Base-by-base conservation (phyloP, 495 filamentous ascomycete species). In the Thermochaetoides thermophila region DNA sequence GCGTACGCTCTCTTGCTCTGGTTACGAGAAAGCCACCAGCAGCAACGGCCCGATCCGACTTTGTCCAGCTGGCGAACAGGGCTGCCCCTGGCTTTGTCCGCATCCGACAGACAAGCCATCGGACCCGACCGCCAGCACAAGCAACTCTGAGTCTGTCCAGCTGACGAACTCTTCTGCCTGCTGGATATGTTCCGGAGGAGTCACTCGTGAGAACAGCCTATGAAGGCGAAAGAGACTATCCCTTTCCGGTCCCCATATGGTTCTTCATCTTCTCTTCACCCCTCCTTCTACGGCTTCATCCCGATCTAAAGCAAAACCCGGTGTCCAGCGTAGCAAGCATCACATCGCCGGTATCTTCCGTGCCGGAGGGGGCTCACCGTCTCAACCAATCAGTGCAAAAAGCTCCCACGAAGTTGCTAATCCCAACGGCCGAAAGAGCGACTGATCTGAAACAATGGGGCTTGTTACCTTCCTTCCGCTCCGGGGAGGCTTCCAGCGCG, bases 391-490 rank as follows among this genome's bases (percentile, higher is more conserved):
- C 42, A 39, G 23, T 12, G n/a, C 20, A 15, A 17, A 19, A 32
- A 20, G n/a, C 25, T 28, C 11, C 27, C 29, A 19, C 26, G 23
- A 36, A 29, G 37, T 30, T 35, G 32, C 32, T 24, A 8, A 27
- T 16, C 29, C 33, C 31, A 52, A 55, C 51, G 51, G 51, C 51
- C 51, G 51, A 55, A 52, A 55, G 51, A 40, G 39, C 17, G 32
- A 48, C 24, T 26, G 35, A 44, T 44, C 44, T 56, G 52, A 56
- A 56, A 56, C 52, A 53, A 42, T 39, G 33, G 49, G 45, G 40
- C 36, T 35, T 37, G 34, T 29, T 36, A 13, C 27, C 37, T 47
- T 19, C 24, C 38, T 43, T 24, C 38, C 33, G 37, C 41, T 13
- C 33, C 26, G 28, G 39, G 19, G 30, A 29, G 27, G 23, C 41